These are phyloP conservation scores for Beauveria asiatica DNA, from an alignment of 2,329 filamentous ascomycete genomes.

Conservation along the genomic window DNA sequence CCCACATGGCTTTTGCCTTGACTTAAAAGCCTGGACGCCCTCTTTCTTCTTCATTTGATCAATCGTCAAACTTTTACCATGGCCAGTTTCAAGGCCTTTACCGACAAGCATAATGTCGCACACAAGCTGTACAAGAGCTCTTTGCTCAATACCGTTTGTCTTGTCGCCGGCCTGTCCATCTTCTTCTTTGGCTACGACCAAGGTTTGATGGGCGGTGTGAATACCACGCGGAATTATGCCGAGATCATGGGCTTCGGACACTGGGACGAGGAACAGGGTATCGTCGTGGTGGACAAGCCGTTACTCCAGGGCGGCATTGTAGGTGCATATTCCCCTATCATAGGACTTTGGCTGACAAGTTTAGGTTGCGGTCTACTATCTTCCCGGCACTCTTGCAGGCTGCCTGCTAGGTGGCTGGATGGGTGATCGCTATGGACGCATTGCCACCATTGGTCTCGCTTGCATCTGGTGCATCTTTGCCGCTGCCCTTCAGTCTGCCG, in stretches of 20 bases:
- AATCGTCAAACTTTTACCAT: not conserved
- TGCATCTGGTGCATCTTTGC: slow-evolving; percentile 50
- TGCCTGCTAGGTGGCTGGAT: slow-evolving; percentile 54
- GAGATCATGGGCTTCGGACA: slow-evolving; percentile 58
- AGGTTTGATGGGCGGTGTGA: slow-evolving; percentile 55
- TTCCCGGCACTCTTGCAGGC: slow-evolving; percentile 49
- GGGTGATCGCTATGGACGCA: slow-evolving; percentile 53
- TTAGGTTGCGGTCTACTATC: slow-evolving; percentile 33
- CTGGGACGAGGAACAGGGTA: slow-evolving; percentile 36
- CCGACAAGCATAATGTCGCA: slow-evolving; percentile 28
- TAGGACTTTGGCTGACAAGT: slow-evolving; percentile 10
- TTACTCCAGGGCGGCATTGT: slow-evolving; percentile 27
- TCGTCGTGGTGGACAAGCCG: slow-evolving; percentile 48
- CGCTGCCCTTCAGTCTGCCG: slow-evolving; percentile 55
- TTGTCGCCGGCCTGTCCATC: slow-evolving; percentile 54
- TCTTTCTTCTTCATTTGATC: not conserved
- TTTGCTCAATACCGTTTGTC: slow-evolving; percentile 54
- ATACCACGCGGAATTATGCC: slow-evolving; percentile 56
- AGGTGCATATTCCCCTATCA: not conserved
- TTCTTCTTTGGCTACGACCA: slow-evolving; percentile 59
- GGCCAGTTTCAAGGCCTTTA: slow-evolving; percentile 2
- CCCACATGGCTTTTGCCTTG: slow-evolving; percentile 2
- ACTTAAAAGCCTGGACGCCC: not conserved
- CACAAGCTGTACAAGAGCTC: slow-evolving; percentile 45
- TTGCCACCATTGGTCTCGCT: slow-evolving; percentile 54